Evolutionary conservation across 2,329 filamentous ascomycete species (phyloP).

Genomic region (Botrytis cinerea): DNA sequence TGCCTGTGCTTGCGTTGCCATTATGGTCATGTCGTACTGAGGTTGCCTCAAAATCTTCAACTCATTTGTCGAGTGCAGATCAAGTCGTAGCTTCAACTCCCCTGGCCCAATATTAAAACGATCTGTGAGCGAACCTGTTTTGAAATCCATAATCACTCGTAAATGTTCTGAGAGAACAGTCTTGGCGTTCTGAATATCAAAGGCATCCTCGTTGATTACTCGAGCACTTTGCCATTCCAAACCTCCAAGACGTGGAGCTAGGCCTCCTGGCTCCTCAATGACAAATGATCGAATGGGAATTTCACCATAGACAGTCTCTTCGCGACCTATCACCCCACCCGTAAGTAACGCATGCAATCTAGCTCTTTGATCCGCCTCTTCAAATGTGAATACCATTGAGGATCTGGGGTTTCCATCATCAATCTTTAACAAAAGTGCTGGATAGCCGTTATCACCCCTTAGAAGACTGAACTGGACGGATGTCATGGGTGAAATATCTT

Average conservation of each 20-base stretch:
- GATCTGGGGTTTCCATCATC: conserved; percentile 48
- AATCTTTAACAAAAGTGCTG: conserved; percentile 67
- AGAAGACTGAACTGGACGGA: conserved; percentile 80
- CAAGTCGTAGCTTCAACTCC: conserved; percentile 68
- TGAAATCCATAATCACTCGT: conserved; percentile 73
- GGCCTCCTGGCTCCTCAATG: conserved; percentile 54
- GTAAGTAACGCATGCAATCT: conserved; percentile 72
- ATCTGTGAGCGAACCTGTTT: conserved; percentile 78
- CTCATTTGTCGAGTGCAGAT: conserved; percentile 59
- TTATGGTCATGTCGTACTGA: conserved; percentile 76
- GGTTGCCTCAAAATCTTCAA: conserved; percentile 70
- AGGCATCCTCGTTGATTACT: conserved; percentile 69
- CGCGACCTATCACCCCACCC: conserved; percentile 66
- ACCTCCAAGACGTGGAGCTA: conserved; percentile 36
- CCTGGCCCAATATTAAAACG: conserved; percentile 78
- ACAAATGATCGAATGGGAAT: conserved; percentile 65
- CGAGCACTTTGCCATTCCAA: conserved; percentile 66
- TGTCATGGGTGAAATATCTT: conserved; percentile 63
- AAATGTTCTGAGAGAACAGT: conserved; percentile 77
- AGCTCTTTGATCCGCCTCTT: conserved; percentile 68
- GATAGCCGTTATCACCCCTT: conserved; percentile 67
- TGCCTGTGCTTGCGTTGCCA: conserved; percentile 68
- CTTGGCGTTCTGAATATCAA: conserved; percentile 58
- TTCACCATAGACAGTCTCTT: conserved; percentile 72
- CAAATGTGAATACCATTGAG: conserved; percentile 76